Conservation (phyloP, 225 moss, liverwort and hornwort genomes). For the Neckera pumila region DNA sequence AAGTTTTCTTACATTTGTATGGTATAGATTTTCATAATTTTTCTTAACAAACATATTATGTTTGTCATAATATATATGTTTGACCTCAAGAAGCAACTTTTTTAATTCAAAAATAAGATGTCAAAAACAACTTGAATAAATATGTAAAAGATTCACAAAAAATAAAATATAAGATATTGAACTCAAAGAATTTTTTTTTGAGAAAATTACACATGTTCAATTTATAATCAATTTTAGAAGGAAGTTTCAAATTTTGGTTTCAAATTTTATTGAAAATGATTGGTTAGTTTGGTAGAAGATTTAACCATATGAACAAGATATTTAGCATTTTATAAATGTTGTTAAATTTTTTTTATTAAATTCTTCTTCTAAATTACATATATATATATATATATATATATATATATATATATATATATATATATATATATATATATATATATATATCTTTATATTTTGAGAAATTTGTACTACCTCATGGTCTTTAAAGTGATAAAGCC, state of each 20-base stretch:
- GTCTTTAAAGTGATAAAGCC: neutral
- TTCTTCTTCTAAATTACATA: neutral
- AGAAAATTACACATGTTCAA: neutral
- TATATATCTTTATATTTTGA: neutral
- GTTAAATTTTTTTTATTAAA: neutral
- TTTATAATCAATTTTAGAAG: neutral
- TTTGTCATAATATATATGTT: accelerated
- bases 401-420: neutral
- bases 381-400: neutral
- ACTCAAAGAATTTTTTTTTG: neutral
- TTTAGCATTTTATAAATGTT: neutral
- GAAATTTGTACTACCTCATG: accelerated
- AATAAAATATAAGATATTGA: neutral
- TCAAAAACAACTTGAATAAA: neutral
- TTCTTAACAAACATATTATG: neutral
- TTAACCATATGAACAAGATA: neutral
- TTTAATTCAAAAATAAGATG: no score
- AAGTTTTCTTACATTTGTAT: neutral
- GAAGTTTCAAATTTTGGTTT: neutral
- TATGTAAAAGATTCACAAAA: neutral
- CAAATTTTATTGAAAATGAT: neutral
- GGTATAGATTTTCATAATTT: neutral
- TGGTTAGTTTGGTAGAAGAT: no score
- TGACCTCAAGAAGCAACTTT: no score
- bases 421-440: neutral